A percentile compares a stretch with the other conserved stretches of the same genome.
These are phyloP conservation scores for Trametes meyenii DNA, from an alignment of 768 basidiomycete genomes.

Conservation along the genomic window DNA sequence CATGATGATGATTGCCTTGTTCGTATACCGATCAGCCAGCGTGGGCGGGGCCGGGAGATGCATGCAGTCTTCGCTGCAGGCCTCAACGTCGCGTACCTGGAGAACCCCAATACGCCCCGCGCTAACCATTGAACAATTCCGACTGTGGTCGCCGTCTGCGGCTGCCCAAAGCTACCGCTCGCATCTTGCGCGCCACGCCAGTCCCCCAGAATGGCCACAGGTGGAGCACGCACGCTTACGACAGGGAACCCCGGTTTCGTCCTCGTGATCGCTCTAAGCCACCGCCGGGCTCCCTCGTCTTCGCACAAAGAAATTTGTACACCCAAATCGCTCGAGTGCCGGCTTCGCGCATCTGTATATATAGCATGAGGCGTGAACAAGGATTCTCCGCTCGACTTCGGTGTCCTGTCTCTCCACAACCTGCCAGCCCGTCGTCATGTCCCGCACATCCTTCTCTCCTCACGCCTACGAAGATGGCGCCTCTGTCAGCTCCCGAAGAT, in stretches of 20 bases:
- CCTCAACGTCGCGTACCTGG: slow-evolving; percentile 10
- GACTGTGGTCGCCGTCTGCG: not conserved
- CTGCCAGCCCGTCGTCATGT: slow-evolving; percentile 9
- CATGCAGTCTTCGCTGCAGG: not conserved
- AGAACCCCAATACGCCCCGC: slow-evolving; percentile 5
- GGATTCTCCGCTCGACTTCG: not conserved
- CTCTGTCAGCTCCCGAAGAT: slow-evolving; percentile 8
- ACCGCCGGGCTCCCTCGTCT: slow-evolving; percentile 6
- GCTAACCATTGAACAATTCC: not conserved
- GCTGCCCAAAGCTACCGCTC: not conserved
- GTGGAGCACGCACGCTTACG: slow-evolving; percentile 19
- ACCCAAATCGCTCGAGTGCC: not conserved
- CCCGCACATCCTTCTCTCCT: slow-evolving; percentile 15
- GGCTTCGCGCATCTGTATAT: slow-evolving; percentile 8
- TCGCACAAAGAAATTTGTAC: slow-evolving; percentile 6
- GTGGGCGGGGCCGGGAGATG: not conserved
- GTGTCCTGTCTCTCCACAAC: not conserved
- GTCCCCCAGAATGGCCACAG: slow-evolving; percentile 9
- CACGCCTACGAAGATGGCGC: slow-evolving; percentile 6
- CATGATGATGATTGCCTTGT: not conserved
- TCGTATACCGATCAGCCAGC: not conserved
- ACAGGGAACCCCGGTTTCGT: slow-evolving; percentile 10
- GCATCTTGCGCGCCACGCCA: not conserved
- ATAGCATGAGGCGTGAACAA: not conserved
- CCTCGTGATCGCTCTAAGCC: slow-evolving; percentile 15